Conservation (phyloP, 2,329 filamentous ascomycete species). For the Neurospora sp. region DNA sequence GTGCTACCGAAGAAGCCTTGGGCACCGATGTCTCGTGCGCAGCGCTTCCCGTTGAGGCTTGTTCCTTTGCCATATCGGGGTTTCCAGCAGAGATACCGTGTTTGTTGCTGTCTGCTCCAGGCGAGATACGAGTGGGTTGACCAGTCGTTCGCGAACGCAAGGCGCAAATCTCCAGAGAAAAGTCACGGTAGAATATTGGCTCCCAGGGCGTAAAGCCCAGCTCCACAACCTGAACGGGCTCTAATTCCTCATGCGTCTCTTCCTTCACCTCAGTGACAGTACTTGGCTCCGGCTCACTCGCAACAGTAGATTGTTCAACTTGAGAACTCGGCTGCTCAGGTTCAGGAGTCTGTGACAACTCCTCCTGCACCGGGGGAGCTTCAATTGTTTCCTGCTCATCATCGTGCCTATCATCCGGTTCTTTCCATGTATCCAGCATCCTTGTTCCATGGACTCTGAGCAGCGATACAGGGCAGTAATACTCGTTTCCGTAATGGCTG, state of each 20-base stretch:
- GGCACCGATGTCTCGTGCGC: conserved; percentile 4
- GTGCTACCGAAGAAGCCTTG: conserved; percentile 3
- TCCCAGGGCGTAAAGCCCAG: conserved; percentile 19
- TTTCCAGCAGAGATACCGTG: conserved; percentile 1
- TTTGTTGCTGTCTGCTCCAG: conserved; percentile 3
- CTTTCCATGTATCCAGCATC: conserved; percentile 88
- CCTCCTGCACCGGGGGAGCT: conserved; percentile 9
- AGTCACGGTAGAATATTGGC: conserved; percentile 13
- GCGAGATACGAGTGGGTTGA: conserved; percentile 14
- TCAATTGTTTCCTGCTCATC: conserved; percentile 33
- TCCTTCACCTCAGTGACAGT: neutral
- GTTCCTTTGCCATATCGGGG: conserved; percentile 4
- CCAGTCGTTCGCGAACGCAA: conserved; percentile 18
- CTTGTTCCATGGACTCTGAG: conserved; percentile 90
- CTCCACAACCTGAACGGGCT: conserved; percentile 5
- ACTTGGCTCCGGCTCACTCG: conserved; percentile 1
- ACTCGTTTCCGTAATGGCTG: conserved; percentile 91
- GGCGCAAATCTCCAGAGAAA: conserved; percentile 15
- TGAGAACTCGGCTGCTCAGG: conserved; percentile 8
- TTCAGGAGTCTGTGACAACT: conserved; percentile 19
- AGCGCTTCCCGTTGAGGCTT: conserved; percentile 2
- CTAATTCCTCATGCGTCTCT: neutral
- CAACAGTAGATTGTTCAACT: conserved; percentile 3
- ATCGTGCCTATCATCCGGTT: conserved; percentile 59
- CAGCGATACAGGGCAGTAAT: conserved; percentile 87